phyloP scores from a whole-genome alignment of 805 yeast species.

The Starmerella sp. region DNA sequence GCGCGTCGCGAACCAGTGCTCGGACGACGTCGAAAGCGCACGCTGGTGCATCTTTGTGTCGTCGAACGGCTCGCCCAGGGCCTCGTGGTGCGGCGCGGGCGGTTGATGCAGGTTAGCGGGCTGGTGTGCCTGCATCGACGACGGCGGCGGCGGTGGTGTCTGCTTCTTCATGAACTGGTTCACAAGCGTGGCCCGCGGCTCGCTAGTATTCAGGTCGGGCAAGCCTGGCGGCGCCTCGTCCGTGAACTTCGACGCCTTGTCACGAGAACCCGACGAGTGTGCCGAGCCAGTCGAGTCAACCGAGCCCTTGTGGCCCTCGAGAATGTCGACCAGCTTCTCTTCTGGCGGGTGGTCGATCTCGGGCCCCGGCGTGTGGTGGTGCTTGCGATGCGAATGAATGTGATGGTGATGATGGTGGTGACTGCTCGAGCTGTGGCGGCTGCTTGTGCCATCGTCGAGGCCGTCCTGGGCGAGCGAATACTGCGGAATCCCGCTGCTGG shows the following conservation, averaged over 20 bases:
- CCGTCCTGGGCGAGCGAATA: conserved; percentile 7
- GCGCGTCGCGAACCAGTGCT: conserved; percentile 8
- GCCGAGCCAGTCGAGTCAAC: background rate
- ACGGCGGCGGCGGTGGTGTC: background rate
- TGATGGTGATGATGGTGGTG: background rate
- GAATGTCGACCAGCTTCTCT: background rate
- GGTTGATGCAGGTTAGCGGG: background rate
- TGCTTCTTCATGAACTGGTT: conserved; percentile 3
- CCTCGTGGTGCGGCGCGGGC: background rate
- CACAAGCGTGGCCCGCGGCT: background rate
- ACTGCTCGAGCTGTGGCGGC: background rate
- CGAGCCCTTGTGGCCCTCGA: background rate
- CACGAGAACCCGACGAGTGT: background rate
- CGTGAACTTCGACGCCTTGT: background rate
- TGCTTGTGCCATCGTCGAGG: background rate
- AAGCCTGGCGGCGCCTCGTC: background rate
- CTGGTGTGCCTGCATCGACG: background rate
- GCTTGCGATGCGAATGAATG: background rate
- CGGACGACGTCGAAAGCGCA: conserved; percentile 6
- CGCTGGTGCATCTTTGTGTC: conserved; percentile 3
- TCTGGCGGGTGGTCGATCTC: background rate
- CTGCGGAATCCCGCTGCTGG: conserved; percentile 9
- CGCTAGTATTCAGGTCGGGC: background rate
- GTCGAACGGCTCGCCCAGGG: conserved; percentile 9
- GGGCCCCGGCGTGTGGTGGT: background rate